Evolutionary conservation across 139 green algal genomes (phyloP).

Genomic region (Chlamydomonas schloesseri): DNA sequence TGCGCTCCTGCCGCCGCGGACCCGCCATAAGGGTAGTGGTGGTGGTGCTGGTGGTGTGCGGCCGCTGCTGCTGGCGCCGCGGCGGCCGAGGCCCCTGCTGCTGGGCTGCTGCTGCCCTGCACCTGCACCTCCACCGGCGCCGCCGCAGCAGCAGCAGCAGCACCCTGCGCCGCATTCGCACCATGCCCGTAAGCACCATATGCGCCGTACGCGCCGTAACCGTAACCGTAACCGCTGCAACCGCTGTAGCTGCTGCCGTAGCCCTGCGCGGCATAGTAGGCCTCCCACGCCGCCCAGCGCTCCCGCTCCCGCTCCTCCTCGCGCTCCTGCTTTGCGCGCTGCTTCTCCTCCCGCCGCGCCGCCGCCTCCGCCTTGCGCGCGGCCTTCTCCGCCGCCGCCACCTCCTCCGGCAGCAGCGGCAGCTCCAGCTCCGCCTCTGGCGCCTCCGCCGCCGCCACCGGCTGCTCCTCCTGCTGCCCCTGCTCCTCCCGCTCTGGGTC

Average conservation of each 20-base stretch:
- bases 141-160: background rate
- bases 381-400: background rate
- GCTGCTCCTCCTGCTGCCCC: background rate
- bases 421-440: background rate
- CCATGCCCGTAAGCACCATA: too few relatives aligned
- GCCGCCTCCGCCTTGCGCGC: background rate
- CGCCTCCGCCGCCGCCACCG: background rate
- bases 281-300: background rate
- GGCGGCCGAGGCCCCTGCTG: background rate
- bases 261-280: background rate
- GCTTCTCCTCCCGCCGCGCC: background rate
- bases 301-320: background rate
- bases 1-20: too few relatives aligned
- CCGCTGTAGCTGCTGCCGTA: background rate
- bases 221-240: background rate
- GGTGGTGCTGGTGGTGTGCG: background rate
- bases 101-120: too few relatives aligned
- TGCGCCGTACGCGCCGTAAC: background rate
- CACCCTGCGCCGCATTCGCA: background rate
- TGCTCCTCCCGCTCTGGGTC: background rate
- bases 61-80: background rate
- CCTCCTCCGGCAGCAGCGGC: conserved; percentile 42
- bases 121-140: too few relatives aligned
- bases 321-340: background rate
- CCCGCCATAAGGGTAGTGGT: background rate